Percentiles rank a stretch among this genome's conserved stretches.
Conservation (phyloP, 2,329 filamentous ascomycete genomes). For the Arachnomyces sp. region DNA sequence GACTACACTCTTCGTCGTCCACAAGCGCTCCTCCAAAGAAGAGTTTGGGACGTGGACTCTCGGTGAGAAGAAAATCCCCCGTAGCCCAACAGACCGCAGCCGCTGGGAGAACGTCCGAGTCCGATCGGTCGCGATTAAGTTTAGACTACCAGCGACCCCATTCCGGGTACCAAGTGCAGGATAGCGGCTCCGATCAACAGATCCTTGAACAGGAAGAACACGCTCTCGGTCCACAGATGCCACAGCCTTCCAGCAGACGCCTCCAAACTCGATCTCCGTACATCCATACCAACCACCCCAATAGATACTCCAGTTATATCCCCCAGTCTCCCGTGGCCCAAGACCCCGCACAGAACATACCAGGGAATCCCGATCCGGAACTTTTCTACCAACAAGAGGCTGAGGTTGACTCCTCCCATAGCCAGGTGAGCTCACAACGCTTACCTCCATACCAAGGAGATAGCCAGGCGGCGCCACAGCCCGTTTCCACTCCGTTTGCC, state of each 20-base stretch:
- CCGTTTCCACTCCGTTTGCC: conserved; percentile 11
- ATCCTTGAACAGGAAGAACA: conserved; percentile 7
- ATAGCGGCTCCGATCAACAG: neutral
- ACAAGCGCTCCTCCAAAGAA: conserved; percentile 4
- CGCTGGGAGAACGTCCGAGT: conserved; percentile 6
- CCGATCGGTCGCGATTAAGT: conserved; percentile 2
- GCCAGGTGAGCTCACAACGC: conserved; percentile 12
- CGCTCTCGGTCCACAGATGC: conserved; percentile 8
- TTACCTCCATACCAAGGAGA: conserved; percentile 12
- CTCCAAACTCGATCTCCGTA: conserved; percentile 5
- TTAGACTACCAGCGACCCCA: neutral
- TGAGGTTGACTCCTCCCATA: conserved; percentile 14
- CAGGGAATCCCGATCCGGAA: conserved; percentile 13
- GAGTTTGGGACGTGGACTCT: conserved; percentile 19
- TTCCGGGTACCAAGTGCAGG: conserved; percentile 4
- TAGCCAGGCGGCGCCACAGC: conserved; percentile 9
- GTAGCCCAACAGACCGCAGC: conserved; percentile 7
- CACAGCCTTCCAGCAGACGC: conserved; percentile 8
- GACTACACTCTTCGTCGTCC: conserved; percentile 14
- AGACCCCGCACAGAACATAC: conserved; percentile 14
- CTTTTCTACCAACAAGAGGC: conserved; percentile 16
- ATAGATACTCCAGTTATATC: conserved; percentile 12
- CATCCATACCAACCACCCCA: conserved; percentile 10
- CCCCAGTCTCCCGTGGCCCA: conserved; percentile 13
- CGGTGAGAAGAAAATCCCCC: conserved; percentile 18